Base-by-base conservation (phyloP, 345 rosid species). In the Diplotaxis tenuifolia region DNA sequence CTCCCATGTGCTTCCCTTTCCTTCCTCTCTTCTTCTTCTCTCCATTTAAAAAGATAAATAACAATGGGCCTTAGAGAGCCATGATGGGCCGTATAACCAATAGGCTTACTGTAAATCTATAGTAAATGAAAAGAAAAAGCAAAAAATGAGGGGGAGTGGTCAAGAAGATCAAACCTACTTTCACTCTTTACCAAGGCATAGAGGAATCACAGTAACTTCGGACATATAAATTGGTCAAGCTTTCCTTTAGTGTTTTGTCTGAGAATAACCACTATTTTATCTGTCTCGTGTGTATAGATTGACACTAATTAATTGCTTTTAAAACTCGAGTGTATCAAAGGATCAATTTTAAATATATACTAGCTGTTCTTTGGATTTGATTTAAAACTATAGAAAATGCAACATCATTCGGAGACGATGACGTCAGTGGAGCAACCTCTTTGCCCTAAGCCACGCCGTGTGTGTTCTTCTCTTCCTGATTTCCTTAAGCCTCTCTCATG, bases 401-500 rank as follows among this genome's bases (percentile, higher is more conserved):
- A 80, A 75, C 90, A 66, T 69, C 55, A 82, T 53, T 75, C 56
- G 40, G 80, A 34, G 61, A 53, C 12, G 47, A 66, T 28, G 60
- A 11, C 71, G 59, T 23, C 45, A 84, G 74, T 78, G 52, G 73
- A 78, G 62, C 84, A 34, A 19, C 90, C 87, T 20, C 82, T 86
- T 22, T 92, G 98, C 47, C 95, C 96, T 0, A 88, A 85, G 75
- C 96, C 98, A 68, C 96, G 91, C 7, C 88, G 90, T 21, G 66
- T 75, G 29, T 81, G 79, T 52, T 67, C 86, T 10, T 50, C 82
- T 57, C 18, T 82, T n/a, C 91, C 89, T 2, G 95, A 90, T 52
- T 80, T 88, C 65, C 86, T 92, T 72, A 84, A 73, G 62, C 89
- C 88, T 60, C 81, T 72, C 50, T 74, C 78, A 32, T 87, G 96